Conservation (phyloP, 495 filamentous ascomycete species). For the Diplogelasinospora grovesii region DNA sequence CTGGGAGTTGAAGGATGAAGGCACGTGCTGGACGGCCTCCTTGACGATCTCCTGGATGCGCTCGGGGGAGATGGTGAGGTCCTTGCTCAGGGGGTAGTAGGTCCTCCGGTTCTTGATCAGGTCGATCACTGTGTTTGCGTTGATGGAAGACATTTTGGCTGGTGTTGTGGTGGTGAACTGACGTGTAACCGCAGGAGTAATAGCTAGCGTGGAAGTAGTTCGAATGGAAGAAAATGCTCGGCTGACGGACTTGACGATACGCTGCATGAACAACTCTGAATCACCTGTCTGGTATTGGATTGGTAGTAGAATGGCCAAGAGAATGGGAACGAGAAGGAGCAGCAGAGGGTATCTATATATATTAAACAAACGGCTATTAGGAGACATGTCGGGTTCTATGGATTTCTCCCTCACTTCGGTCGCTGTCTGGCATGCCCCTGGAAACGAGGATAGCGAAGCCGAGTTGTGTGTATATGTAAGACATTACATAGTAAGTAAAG, state of each 20-base stretch:
- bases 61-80: slow-evolving; percentile 40
- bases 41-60: slow-evolving; percentile 52
- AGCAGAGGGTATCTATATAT: not conserved
- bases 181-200: slow-evolving; percentile 3
- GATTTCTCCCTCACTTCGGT: too few relatives aligned
- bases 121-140: slow-evolving; percentile 40
- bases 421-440: too few relatives aligned
- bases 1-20: slow-evolving; percentile 62
- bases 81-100: slow-evolving; percentile 53
- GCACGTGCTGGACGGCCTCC: slow-evolving; percentile 47
- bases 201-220: not conserved
- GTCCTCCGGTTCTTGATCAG: slow-evolving; percentile 51
- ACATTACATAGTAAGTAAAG: too few relatives aligned
- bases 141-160: slow-evolving; percentile 21
- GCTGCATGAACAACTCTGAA: too few relatives aligned
- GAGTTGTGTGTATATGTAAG: too few relatives aligned
- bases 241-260: not conserved
- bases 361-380: too few relatives aligned
- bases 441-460: too few relatives aligned
- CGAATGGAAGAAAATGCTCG: not conserved
- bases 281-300: not conserved
- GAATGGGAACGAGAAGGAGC: not conserved
- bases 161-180: slow-evolving; percentile 3
- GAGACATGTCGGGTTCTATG: too few relatives aligned
- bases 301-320: not conserved